Percentiles rank a stretch among this genome's conserved stretches.
Evolutionary conservation across 176 grass and related monocot species (phyloP).

Genomic region (Canna indica): DNA sequence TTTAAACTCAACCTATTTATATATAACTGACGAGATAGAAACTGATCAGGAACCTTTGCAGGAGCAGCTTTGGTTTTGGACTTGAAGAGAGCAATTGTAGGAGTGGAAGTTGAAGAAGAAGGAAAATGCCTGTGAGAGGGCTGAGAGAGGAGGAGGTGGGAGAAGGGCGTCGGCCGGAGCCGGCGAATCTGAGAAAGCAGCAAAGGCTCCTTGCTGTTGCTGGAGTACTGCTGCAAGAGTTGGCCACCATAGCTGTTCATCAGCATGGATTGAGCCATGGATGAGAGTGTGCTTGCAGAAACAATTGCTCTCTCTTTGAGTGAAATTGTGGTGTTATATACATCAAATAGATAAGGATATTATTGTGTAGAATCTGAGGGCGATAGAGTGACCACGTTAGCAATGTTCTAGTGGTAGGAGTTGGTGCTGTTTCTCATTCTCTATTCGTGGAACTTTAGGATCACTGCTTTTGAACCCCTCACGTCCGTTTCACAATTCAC

Average conservation of each 20-base stretch:
- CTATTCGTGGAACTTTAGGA: neutral
- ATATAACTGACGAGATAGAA: neutral
- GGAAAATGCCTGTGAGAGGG: neutral
- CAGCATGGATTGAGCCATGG: neutral
- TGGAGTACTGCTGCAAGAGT: too few relatives aligned
- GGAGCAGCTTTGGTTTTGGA: slow-evolving; percentile 51
- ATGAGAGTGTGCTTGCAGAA: neutral
- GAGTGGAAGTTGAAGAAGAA: neutral
- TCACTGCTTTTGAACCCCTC: neutral
- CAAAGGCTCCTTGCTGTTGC: slow-evolving; percentile 21
- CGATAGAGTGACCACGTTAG: neutral
- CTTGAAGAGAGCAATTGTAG: slow-evolving; percentile 57
- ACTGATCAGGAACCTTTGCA: slow-evolving; percentile 40
- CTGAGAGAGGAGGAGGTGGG: slow-evolving; percentile 13
- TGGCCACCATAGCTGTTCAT: neutral
- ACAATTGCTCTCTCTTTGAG: neutral
- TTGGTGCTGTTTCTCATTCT: neutral
- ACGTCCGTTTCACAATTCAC: neutral
- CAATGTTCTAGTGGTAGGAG: neutral
- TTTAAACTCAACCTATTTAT: neutral
- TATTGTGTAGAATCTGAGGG: neutral
- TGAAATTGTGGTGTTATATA: neutral
- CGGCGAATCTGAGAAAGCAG: slow-evolving; percentile 21
- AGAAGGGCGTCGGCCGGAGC: slow-evolving; percentile 28
- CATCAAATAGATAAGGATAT: neutral